These are phyloP conservation scores for Serendipita sp. DNA, from an alignment of 768 basidiomycete species.

Conservation along the genomic window DNA sequence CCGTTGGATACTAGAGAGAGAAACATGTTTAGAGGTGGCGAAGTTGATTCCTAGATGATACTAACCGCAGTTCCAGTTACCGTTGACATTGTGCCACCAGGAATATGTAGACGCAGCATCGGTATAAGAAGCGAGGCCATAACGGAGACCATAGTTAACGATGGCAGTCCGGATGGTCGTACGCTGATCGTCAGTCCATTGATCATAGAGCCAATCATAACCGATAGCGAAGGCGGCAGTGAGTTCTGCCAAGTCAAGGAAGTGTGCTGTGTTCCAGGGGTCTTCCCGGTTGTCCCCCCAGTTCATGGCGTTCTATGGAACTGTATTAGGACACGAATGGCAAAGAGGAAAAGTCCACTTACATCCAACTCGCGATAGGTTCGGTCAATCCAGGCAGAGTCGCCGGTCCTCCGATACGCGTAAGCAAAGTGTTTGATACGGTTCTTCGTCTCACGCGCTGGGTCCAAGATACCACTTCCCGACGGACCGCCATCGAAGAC, in stretches of 20 bases:
- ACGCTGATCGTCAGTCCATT: slow-evolving; percentile 25
- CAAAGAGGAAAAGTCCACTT: slow-evolving; percentile 8
- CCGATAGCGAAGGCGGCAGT: slow-evolving; percentile 28
- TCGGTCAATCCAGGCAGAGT: slow-evolving; percentile 27
- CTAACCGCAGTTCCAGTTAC: slow-evolving; percentile 85
- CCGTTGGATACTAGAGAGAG: slow-evolving; percentile 53
- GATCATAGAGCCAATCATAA: slow-evolving; percentile 35
- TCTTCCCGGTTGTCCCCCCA: not conserved
- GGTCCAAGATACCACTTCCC: slow-evolving; percentile 28
- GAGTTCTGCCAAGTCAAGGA: slow-evolving; percentile 27
- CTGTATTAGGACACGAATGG: too few relatives aligned
- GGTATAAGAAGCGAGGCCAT: slow-evolving; percentile 42
- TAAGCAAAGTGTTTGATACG: slow-evolving; percentile 29
- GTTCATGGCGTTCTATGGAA: slow-evolving; percentile 22
- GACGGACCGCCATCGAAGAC: slow-evolving; percentile 24
- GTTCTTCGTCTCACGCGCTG: slow-evolving; percentile 26
- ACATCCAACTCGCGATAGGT: slow-evolving; percentile 25
- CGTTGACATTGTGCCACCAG: slow-evolving; percentile 35
- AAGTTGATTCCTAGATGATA: slow-evolving; percentile 13
- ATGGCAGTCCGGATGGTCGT: slow-evolving; percentile 25
- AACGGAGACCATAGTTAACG: slow-evolving; percentile 32
- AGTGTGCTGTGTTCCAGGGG: slow-evolving; percentile 24
- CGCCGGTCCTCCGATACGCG: slow-evolving; percentile 27
- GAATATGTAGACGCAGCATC: slow-evolving; percentile 13
- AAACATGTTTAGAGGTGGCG: not conserved